Evolutionary conservation across 1,139 yeast species (phyloP), one percentile per base, ranked within the genome.

Genomic region (Candida neerlandica): DNA sequence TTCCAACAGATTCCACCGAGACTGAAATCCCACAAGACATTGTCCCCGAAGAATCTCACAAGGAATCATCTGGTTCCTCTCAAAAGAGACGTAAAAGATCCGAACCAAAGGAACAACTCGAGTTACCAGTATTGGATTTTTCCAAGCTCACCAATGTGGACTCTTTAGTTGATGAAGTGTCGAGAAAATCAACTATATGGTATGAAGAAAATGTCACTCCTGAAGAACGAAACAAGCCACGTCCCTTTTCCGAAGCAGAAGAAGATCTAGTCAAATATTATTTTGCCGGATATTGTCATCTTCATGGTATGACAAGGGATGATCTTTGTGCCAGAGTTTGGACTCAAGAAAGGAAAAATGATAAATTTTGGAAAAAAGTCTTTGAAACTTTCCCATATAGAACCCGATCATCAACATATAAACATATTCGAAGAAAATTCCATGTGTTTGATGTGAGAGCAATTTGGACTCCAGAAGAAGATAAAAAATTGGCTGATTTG

Each of bases 361-460:
- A 91, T 66, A 85, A 81, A 56, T 90, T 92, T 60, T 92, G 98
- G 98, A 96, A 88, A 55, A 75, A 81, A 32, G 71, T 91, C 16
- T 85, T 91, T 42, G 78, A 81, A 47, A 92, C 89, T 0, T 68
- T 92, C 43, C 96, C 97, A 1, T 82, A 86, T 57, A 77, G 98
- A 61, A 84, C 96, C 0, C 74, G 96, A 46, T 95, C 97, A 0
- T 86, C 95, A 11, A 83, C 92, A 5, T 92, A 92, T 70, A 92
- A 92, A 65, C 98, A 92, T 64, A 95, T 92, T 11, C 78, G 97
- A 59, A 78, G 98, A 61, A 84, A 89, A 51, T 92, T 90, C 63
- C 97, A 92, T 66, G 82, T 89, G 15, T 92, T 90, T 63, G 85
- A 85, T 41, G 89, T 85, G 23, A 76, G 98, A 53, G 98, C 96